Evolutionary conservation across 495 filamentous ascomycete genomes (phyloP).

Genomic region (Podospora sp.): DNA sequence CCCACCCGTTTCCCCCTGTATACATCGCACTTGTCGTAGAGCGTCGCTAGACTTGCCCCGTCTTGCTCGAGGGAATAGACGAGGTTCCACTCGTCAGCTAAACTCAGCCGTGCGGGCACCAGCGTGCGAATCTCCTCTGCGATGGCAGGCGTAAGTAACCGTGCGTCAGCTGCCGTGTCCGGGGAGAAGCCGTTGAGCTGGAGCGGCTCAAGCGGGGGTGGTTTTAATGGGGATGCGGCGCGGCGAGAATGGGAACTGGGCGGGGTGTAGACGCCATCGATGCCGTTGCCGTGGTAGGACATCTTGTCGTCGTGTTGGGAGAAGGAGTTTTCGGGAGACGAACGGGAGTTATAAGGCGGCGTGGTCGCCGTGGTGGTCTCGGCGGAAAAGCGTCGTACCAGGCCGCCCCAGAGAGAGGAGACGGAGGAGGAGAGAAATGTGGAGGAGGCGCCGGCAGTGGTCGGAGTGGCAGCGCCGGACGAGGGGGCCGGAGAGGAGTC

Average conservation of each 20-base stretch:
- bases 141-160: slow-evolving; percentile 67
- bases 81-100: slow-evolving; percentile 83
- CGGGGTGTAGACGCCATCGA: slow-evolving; percentile 46
- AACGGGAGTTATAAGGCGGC: slow-evolving; percentile 10
- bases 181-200: slow-evolving; percentile 43
- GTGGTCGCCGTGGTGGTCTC: slow-evolving; percentile 23
- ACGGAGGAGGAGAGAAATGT: slow-evolving; percentile 33
- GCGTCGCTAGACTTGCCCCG: slow-evolving; percentile 80
- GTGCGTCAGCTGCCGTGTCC: slow-evolving; percentile 41
- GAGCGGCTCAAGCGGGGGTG: slow-evolving; percentile 51
- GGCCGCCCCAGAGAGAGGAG: slow-evolving; percentile 38
- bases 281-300: slow-evolving; percentile 33
- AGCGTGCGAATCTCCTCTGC: slow-evolving; percentile 95
- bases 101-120: slow-evolving; percentile 79
- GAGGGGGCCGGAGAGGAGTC: slow-evolving; percentile 31
- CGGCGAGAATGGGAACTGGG: slow-evolving; percentile 29
- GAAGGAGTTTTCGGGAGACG: slow-evolving; percentile 26
- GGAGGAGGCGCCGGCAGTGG: slow-evolving; percentile 28
- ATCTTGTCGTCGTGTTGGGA: slow-evolving; percentile 28
- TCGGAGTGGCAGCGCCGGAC: slow-evolving; percentile 40
- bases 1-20: slow-evolving; percentile 71
- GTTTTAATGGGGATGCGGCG: slow-evolving; percentile 42
- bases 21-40: slow-evolving; percentile 73
- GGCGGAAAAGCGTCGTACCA: slow-evolving; percentile 42
- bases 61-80: slow-evolving; percentile 92